Evolutionary conservation across 164 flowering plant species (phyloP).

Genomic region (Amborella trichopoda): DNA sequence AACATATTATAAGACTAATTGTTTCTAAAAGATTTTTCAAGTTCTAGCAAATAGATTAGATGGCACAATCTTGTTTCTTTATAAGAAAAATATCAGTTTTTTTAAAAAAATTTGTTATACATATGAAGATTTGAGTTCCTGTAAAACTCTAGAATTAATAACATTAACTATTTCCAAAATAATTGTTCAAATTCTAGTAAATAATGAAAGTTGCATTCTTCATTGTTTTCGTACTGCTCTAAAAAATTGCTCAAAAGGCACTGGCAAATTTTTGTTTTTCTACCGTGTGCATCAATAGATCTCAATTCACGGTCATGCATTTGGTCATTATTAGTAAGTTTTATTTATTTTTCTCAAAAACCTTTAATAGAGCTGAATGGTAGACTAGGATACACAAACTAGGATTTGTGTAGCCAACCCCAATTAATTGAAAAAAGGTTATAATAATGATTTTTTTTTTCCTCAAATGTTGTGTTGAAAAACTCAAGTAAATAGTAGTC

Average conservation of each 20-base stretch:
- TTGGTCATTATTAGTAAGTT: neutral
- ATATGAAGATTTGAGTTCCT: neutral
- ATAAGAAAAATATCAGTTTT: neutral
- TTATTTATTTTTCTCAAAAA: neutral
- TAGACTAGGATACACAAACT: neutral
- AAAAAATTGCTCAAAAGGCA: neutral
- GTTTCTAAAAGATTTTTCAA: no score
- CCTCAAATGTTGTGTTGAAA: neutral
- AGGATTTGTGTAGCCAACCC: neutral
- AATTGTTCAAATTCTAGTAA: neutral
- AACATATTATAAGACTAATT: no score
- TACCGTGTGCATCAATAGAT: neutral
- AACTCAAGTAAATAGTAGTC: neutral
- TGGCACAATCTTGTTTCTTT: neutral
- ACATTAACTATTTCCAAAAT: neutral
- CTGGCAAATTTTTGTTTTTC: neutral
- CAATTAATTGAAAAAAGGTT: neutral
- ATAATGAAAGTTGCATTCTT: neutral
- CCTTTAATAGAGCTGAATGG: neutral
- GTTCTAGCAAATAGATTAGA: no score
- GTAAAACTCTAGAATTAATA: neutral
- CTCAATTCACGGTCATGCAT: neutral
- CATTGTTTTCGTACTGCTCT: neutral
- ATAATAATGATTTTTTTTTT: neutral
- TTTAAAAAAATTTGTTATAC: neutral